Evolutionary conservation across 139 green algal species (phyloP).

Genomic region (Auxenochlorella pyrenoidosa): DNA sequence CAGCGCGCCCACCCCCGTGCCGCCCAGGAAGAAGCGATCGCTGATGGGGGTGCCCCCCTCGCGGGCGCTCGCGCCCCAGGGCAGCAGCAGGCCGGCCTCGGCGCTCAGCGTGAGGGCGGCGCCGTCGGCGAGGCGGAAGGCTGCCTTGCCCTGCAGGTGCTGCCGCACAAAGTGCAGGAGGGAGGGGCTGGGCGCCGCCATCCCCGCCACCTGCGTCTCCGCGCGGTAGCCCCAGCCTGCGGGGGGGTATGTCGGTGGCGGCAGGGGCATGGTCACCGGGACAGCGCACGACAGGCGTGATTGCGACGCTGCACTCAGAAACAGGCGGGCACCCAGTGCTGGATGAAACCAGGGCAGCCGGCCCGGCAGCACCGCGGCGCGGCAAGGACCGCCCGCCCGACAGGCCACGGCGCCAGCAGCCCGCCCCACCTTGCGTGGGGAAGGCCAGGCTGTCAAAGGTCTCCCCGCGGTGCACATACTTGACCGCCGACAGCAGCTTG

Average conservation of each 20-base stretch:
- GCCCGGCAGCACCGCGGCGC: too few relatives aligned
- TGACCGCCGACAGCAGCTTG: conserved; percentile 71
- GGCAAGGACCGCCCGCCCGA: too few relatives aligned
- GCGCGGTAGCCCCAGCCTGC: conserved; percentile 52
- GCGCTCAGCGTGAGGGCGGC: conserved; percentile 34
- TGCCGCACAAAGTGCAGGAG: conserved; percentile 62
- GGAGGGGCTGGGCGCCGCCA: conserved; percentile 47
- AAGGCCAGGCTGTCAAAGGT: conserved; percentile 41
- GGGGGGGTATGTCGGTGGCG: too few relatives aligned
- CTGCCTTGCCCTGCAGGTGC: conserved; percentile 42
- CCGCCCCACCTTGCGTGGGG: conserved; percentile 21
- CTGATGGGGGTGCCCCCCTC: conserved; percentile 54
- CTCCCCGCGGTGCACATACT: conserved; percentile 49
- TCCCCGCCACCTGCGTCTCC: conserved; percentile 64
- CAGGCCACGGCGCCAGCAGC: too few relatives aligned
- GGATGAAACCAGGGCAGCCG: too few relatives aligned
- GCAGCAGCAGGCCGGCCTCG: conserved; percentile 62
- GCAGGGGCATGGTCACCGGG: not conserved
- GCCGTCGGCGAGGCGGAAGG: conserved; percentile 10
- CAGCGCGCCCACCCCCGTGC: conserved; percentile 53
- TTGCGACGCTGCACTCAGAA: not conserved
- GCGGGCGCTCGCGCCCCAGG: conserved; percentile 48
- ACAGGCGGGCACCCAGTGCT: too few relatives aligned
- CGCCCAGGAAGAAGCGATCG: conserved; percentile 75
- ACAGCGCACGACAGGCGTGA: not conserved